Percentiles rank a stretch among this genome's conserved stretches.
phyloP scores from a whole-genome alignment of 1,139 yeast species.

The Pichia sp. region DNA sequence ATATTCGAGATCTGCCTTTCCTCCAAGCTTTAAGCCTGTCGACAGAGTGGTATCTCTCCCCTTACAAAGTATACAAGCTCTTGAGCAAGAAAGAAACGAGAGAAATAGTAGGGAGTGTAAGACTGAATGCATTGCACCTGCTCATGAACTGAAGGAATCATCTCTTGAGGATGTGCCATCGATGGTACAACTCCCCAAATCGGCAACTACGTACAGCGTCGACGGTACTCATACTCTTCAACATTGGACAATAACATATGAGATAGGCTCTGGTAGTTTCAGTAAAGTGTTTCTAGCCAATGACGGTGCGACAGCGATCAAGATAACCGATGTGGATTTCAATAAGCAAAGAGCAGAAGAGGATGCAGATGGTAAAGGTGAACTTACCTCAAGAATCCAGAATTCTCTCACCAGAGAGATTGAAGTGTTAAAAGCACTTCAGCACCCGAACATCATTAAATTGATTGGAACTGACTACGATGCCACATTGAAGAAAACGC shows the following conservation, averaged over 20 bases:
- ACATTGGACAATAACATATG: constrained; percentile 30
- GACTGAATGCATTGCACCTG: no score
- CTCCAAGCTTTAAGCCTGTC: constrained; percentile 19
- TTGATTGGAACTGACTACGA: constrained; percentile 30
- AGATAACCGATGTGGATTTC: constrained; percentile 30
- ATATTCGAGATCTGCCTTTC: no score
- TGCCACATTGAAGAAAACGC: constrained; percentile 13
- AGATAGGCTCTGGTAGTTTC: constrained; percentile 52
- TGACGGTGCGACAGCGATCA: constrained; percentile 30
- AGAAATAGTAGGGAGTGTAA: no score
- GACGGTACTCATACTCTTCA: constrained; percentile 10
- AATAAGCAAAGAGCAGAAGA: no score
- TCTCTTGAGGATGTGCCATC: no score
- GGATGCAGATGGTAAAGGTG: constrained; percentile 21
- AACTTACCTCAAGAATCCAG: constrained; percentile 47
- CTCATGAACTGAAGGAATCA: no score
- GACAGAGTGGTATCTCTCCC: constrained; percentile 26
- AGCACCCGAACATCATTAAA: constrained; percentile 38
- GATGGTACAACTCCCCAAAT: no score
- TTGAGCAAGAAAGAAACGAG: no score
- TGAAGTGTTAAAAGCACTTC: constrained; percentile 43
- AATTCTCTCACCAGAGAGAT: constrained; percentile 72
- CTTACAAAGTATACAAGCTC: constrained; percentile 1
- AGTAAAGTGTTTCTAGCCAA: constrained; percentile 38
- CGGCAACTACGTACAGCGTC: constrained; percentile 3